Base-by-base conservation (phyloP, 495 filamentous ascomycete genomes). In the Neurospora sp. region DNA sequence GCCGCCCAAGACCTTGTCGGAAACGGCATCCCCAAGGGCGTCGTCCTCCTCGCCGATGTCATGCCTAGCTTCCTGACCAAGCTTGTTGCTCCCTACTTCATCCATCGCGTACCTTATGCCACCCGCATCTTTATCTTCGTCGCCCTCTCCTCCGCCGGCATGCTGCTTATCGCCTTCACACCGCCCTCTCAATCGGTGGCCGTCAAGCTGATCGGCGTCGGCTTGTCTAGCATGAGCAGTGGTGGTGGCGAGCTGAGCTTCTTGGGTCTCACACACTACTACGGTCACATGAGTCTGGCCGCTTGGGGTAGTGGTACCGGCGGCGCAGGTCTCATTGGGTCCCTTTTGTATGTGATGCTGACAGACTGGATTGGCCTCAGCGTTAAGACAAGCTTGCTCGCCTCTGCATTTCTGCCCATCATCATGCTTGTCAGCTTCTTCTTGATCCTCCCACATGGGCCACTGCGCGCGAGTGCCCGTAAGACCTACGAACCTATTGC, bases 1-100 rank as follows among this genome's bases (percentile, higher is more conserved):
- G 92, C 96, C n/a, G 95, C 96, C 27, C 91, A 97, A 73, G 96
- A 99, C 79, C 91, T 99, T 72, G 96, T 98, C 78, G 94, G 94
- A 12, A 89, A 72, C 37, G 27, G 91, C 44, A 85, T 97, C 1
- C 96, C 95, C 38, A 98, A 97, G 81, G 93, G 90, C 72, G 87
- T 96, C 68, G 94, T 99, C 74, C 91, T 98, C 46, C 92, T 99
- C 73, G 93, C 94, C 74, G 93, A 97, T 81, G 92, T 98, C 73
- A 85, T 96, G 20, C 96, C 96, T 12, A 92, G 91, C 20, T 97
- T 99, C 82, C 77, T 90, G 27, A 93, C 91, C 69, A 99, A 99
- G 81, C 86, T 99, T 40, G 82, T 91, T 75, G 92, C 93, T 1
- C 96, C 96, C 3, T 97, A 97, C 84, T 94, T 97, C 78, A 97